Evolutionary conservation across 306 rosid genomes (phyloP).

Genomic region (Heteromeles arbutifolia): DNA sequence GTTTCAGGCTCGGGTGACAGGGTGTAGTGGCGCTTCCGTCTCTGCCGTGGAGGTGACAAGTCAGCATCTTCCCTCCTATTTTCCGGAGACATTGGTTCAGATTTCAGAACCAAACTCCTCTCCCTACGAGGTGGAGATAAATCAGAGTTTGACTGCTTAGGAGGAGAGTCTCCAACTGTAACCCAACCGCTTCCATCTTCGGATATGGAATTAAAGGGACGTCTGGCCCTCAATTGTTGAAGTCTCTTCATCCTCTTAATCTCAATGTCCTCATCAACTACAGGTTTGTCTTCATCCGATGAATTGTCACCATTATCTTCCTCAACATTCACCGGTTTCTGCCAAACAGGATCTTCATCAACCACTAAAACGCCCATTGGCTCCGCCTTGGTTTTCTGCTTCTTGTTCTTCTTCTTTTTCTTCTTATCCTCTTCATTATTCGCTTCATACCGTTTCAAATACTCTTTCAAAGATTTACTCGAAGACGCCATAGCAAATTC

Average conservation of each 20-base stretch:
- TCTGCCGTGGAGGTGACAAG: constrained; percentile 43
- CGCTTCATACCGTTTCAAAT: constrained; percentile 60
- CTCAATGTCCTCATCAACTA: constrained; percentile 77
- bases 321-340: constrained; percentile 57
- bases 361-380: constrained; percentile 55
- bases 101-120: constrained; percentile 41
- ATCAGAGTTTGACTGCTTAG: constrained; percentile 25
- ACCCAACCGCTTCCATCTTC: constrained; percentile 99
- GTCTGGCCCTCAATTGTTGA: constrained; percentile 60
- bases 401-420: constrained; percentile 39
- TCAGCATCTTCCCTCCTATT: constrained; percentile 27
- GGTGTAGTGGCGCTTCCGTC: constrained; percentile 27
- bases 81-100: constrained; percentile 25
- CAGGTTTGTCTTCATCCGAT: constrained; percentile 66
- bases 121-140: constrained; percentile 62
- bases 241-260: constrained; percentile 84
- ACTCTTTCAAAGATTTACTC: constrained; percentile 54
- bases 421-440: constrained; percentile 45
- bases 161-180: constrained; percentile 46
- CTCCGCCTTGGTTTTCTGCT: constrained; percentile 33
- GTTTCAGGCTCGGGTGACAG: constrained; percentile 42
- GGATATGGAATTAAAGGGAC: constrained; percentile 55
- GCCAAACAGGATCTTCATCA: constrained; percentile 88
- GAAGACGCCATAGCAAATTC: constrained; percentile 27
- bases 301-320: constrained; percentile 49